Conservation (phyloP, 139 green algal genomes). For the Volvox reticuliferus region DNA sequence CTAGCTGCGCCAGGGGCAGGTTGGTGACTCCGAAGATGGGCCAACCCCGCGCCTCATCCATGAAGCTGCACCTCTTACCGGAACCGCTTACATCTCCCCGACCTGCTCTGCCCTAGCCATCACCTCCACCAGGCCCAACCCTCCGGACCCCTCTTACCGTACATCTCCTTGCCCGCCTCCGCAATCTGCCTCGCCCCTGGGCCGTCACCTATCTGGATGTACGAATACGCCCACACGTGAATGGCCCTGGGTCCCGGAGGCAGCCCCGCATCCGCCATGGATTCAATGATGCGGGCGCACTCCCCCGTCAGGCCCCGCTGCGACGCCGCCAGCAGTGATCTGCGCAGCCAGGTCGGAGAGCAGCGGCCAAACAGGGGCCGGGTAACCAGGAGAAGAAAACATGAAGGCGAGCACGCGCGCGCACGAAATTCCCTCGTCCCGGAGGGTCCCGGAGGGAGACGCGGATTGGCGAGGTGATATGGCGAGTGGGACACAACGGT, state of each 20-base stretch:
- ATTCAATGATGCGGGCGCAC: slow-evolving; percentile 26
- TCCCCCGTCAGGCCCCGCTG: slow-evolving; percentile 17
- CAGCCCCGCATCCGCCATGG: slow-evolving; percentile 51
- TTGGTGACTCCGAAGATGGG: too few relatives aligned
- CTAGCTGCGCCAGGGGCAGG: too few relatives aligned
- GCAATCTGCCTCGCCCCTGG: slow-evolving; percentile 39
- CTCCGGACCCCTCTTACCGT: not conserved
- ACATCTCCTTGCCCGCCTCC: not conserved
- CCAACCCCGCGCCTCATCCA: not conserved
- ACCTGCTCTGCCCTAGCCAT: not conserved
- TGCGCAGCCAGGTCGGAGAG: not conserved
- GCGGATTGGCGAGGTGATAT: too few relatives aligned
- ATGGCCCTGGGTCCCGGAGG: slow-evolving; percentile 53
- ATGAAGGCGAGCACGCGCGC: too few relatives aligned
- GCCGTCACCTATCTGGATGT: slow-evolving; percentile 44
- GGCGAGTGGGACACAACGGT: too few relatives aligned
- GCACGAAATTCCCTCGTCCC: too few relatives aligned
- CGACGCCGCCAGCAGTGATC: slow-evolving; percentile 9
- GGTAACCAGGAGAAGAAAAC: not conserved
- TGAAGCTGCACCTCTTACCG: not conserved
- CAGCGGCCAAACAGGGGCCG: not conserved
- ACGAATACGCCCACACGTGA: slow-evolving; percentile 52
- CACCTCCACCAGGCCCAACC: not conserved
- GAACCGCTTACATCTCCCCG: not conserved
- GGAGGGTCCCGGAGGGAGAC: too few relatives aligned